phyloP scores from a whole-genome alignment of 495 filamentous ascomycete genomes.

The Evansstolkia leycettana region DNA sequence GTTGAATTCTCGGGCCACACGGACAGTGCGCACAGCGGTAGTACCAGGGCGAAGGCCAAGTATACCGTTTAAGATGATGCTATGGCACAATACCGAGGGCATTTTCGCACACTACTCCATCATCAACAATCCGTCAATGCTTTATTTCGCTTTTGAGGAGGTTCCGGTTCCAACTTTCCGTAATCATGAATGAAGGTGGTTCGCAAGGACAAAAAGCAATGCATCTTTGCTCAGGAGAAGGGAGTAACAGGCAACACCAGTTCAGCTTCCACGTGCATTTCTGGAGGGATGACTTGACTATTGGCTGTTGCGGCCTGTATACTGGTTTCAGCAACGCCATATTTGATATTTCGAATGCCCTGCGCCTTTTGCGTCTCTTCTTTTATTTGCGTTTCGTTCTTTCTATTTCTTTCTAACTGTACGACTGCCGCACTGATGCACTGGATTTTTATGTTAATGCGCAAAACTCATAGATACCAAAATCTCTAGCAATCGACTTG shows the following conservation, averaged over 20 bases:
- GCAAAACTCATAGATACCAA: too few species aligned
- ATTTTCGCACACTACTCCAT: background rate
- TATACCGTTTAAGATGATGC: conserved; percentile 51
- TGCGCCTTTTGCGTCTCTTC: conserved; percentile 4
- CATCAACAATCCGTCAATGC: background rate
- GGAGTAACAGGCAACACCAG: conserved; percentile 1
- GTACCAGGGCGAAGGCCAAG: conserved; percentile 92
- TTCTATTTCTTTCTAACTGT: background rate
- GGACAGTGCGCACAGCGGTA: conserved; percentile 81
- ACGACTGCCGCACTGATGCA: background rate
- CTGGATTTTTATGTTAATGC: too few species aligned
- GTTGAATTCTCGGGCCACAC: conserved; percentile 97
- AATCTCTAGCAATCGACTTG: too few species aligned
- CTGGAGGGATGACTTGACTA: conserved; percentile 7
- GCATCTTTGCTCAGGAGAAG: background rate
- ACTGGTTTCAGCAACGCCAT: conserved; percentile 12
- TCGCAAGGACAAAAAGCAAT: background rate
- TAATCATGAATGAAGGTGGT: background rate
- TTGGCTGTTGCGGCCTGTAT: conserved; percentile 11
- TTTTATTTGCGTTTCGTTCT: conserved; percentile 5
- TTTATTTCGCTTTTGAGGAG: background rate
- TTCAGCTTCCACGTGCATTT: conserved; percentile 1
- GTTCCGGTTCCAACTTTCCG: background rate
- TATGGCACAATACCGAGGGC: conserved; percentile 1
- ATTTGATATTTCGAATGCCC: conserved; percentile 6